Conservation (phyloP, 2,329 filamentous ascomycete species). For the Alternaria triticimaculans region DNA sequence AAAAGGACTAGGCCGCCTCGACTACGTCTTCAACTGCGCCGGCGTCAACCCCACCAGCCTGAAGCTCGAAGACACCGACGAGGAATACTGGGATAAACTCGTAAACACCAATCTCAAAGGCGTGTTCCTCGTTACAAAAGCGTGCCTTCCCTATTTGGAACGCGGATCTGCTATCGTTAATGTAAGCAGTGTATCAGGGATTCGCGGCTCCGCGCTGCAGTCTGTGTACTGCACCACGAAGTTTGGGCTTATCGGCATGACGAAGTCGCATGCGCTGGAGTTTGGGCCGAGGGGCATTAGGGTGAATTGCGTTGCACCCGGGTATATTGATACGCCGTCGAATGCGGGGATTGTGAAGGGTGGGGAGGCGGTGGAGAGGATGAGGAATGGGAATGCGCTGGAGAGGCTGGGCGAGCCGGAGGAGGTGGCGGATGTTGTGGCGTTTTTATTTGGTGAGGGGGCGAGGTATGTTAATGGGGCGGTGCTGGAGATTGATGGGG, state of each 20-base stretch:
- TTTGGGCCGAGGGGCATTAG: slow-evolving; percentile 40
- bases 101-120: slow-evolving; percentile 56
- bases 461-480: slow-evolving; percentile 56
- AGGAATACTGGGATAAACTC: slow-evolving; percentile 58
- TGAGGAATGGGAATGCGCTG: slow-evolving; percentile 51
- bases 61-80: slow-evolving; percentile 49
- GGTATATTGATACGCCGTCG: slow-evolving; percentile 56
- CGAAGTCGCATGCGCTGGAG: slow-evolving; percentile 42
- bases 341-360: slow-evolving; percentile 60
- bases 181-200: slow-evolving; percentile 34
- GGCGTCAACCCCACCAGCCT: slow-evolving; percentile 58
- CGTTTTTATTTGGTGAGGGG: slow-evolving; percentile 57
- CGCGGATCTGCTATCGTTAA: slow-evolving; percentile 36
- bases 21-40: slow-evolving; percentile 56
- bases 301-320: slow-evolving; percentile 44
- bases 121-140: slow-evolving; percentile 54
- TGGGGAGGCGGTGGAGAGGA: slow-evolving; percentile 51
- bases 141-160: slow-evolving; percentile 48
- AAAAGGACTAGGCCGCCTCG: slow-evolving; percentile 43
- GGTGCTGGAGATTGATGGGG: slow-evolving; percentile 58
- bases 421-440: slow-evolving; percentile 59
- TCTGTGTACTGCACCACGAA: slow-evolving; percentile 46
- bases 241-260: slow-evolving; percentile 45
- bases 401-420: slow-evolving; percentile 54
- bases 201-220: slow-evolving; percentile 34